A percentile compares a stretch with the other conserved stretches of the same genome.
Conservation (phyloP, 768 basidiomycete genomes). For the Phanerochaete carnosa region DNA sequence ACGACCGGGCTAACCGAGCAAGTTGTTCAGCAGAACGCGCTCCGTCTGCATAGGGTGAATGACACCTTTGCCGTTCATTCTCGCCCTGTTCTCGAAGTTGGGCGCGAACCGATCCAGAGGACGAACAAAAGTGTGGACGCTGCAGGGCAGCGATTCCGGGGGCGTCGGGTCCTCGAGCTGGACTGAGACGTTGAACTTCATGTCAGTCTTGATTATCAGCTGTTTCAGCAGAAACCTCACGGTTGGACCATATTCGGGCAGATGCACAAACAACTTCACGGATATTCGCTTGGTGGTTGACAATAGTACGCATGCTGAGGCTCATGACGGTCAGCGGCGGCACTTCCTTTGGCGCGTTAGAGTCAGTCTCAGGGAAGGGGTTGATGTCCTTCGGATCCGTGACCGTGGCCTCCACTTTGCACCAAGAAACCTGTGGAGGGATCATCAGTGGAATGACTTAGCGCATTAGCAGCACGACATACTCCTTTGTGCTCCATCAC, state of each 20-base stretch:
- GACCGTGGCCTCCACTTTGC: slow-evolving; percentile 86
- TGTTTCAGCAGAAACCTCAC: not conserved
- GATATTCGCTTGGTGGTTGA: slow-evolving; percentile 92
- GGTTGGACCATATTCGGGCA: slow-evolving; percentile 76
- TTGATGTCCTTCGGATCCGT: slow-evolving; percentile 85
- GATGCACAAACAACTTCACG: slow-evolving; percentile 90
- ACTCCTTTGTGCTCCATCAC: slow-evolving; percentile 78
- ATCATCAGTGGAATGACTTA: not conserved
- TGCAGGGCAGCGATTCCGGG: slow-evolving; percentile 80
- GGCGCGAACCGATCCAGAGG: slow-evolving; percentile 85
- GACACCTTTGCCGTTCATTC: slow-evolving; percentile 56
- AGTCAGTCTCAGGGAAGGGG: slow-evolving; percentile 73
- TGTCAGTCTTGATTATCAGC: not conserved
- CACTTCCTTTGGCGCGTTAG: slow-evolving; percentile 65
- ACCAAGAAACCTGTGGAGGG: slow-evolving; percentile 82
- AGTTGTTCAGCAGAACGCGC: slow-evolving; percentile 75
- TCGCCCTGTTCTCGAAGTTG: slow-evolving; percentile 73
- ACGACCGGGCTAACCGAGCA: slow-evolving; percentile 54
- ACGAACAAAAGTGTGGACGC: slow-evolving; percentile 84
- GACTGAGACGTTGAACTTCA: slow-evolving; percentile 40
- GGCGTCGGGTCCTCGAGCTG: slow-evolving; percentile 90
- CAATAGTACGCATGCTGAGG: slow-evolving; percentile 81
- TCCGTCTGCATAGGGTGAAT: slow-evolving; percentile 81
- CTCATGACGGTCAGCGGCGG: slow-evolving; percentile 93
- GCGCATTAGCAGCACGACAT: slow-evolving; percentile 23